phyloP scores from a whole-genome alignment of 2,329 filamentous ascomycete genomes.

The Phyllosticta citrichinensis region DNA sequence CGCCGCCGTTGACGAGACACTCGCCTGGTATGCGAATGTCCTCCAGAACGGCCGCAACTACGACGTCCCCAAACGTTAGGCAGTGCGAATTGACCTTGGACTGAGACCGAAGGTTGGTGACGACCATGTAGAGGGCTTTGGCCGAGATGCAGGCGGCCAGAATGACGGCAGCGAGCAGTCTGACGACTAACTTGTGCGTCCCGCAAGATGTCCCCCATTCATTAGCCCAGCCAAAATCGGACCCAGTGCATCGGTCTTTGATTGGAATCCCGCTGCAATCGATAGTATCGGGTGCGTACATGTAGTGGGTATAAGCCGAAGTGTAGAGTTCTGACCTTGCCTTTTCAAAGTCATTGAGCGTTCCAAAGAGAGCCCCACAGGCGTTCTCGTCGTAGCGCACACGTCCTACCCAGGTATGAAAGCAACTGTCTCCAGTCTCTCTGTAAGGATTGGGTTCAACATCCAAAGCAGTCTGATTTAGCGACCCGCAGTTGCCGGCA shows the following conservation, averaged over 20 bases:
- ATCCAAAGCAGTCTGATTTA: background rate
- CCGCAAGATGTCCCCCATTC: background rate
- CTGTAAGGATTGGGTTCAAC: background rate
- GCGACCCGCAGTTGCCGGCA: background rate
- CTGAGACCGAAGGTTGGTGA: conserved; percentile 17
- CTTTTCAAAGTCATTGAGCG: background rate
- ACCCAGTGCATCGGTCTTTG: background rate
- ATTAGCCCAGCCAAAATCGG: background rate
- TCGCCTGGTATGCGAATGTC: conserved; percentile 21
- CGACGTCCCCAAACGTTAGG: conserved; percentile 22
- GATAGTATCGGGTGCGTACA: background rate
- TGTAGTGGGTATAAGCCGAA: background rate
- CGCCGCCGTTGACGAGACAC: conserved; percentile 23
- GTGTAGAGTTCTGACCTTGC: background rate
- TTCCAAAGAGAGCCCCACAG: background rate
- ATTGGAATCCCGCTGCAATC: background rate
- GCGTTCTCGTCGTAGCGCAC: background rate
- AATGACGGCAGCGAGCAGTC: conserved; percentile 22
- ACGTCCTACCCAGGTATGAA: background rate
- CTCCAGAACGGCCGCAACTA: conserved; percentile 21
- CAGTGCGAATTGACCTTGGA: conserved; percentile 21
- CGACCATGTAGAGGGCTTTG: conserved; percentile 24
- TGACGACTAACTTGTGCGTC: conserved; percentile 17
- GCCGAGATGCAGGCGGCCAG: conserved; percentile 17
- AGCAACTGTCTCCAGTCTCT: background rate